A percentile compares a stretch with the other conserved stretches of the same genome.
phyloP scores from a whole-genome alignment of 305 asterid genomes.

The Rubia tinctorum region DNA sequence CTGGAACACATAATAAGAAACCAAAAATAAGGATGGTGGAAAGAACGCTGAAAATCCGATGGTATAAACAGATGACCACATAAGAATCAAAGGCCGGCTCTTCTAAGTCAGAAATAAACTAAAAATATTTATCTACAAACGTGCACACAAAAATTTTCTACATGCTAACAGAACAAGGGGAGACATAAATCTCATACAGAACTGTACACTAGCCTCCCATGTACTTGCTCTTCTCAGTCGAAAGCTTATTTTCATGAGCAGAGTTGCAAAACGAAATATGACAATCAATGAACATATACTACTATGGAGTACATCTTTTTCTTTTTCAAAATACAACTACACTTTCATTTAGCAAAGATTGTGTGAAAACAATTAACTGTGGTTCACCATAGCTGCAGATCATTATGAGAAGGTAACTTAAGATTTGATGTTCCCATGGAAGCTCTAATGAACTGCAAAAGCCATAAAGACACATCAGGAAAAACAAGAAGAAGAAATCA shows the following conservation, averaged over 20 bases:
- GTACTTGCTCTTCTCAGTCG: slow-evolving; percentile 96
- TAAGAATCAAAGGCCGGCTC: not conserved
- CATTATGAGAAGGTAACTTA: slow-evolving; percentile 77
- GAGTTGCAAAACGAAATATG: slow-evolving; percentile 38
- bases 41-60: slow-evolving; percentile 9
- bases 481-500: not conserved
- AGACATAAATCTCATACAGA: not conserved
- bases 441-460: slow-evolving; percentile 75
- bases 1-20: slow-evolving; percentile 41
- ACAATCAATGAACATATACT: not conserved
- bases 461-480: not conserved
- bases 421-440: slow-evolving; percentile 87
- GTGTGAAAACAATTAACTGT: not conserved
- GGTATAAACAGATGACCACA: not conserved
- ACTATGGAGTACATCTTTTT: not conserved
- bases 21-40: slow-evolving; percentile 20
- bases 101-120: not conserved
- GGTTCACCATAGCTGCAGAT: slow-evolving; percentile 56
- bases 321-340: not conserved
- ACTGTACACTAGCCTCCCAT: slow-evolving; percentile 68
- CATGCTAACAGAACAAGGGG: not conserved
- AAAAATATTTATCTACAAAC: not conserved
- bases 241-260: slow-evolving; percentile 91
- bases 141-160: not conserved
- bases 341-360: not conserved